These are phyloP conservation scores for Umbelopsis ramanniana DNA, from an alignment of 192 early-diverging fungal genomes.

Conservation along the genomic window DNA sequence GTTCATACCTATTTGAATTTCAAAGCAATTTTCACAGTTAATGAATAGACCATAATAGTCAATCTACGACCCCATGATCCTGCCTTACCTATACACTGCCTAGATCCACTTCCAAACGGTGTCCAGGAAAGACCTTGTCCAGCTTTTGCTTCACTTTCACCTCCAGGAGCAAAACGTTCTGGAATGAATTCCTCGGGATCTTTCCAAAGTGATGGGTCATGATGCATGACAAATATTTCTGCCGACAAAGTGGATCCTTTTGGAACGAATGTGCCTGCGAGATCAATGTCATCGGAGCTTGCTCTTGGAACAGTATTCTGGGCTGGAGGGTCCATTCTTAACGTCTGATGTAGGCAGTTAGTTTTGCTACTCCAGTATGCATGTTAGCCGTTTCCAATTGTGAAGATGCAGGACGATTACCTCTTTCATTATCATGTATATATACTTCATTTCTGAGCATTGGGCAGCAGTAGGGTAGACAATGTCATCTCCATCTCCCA, in stretches of 20 bases:
- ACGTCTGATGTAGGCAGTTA: background rate
- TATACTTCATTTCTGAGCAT: slow-evolving; percentile 53
- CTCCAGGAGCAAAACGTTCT: slow-evolving; percentile 21
- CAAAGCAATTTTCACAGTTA: too few relatives aligned
- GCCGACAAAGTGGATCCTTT: background rate
- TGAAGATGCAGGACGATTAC: too few relatives aligned
- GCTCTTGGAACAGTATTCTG: background rate
- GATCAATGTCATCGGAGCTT: slow-evolving; percentile 4
- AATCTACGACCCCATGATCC: too few relatives aligned
- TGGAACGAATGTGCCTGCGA: slow-evolving; percentile 20
- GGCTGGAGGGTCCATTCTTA: slow-evolving; percentile 1
- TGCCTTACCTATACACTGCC: slow-evolving; percentile 43
- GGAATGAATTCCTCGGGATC: slow-evolving; percentile 23
- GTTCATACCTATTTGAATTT: slow-evolving; percentile 49
- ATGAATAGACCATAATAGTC: too few relatives aligned
- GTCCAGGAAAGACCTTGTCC: slow-evolving; percentile 47
- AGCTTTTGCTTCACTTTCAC: slow-evolving; percentile 37
- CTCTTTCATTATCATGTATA: slow-evolving; percentile 31
- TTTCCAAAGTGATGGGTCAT: slow-evolving; percentile 3
- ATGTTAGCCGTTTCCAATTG: too few relatives aligned
- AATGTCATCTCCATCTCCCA: slow-evolving; percentile 23
- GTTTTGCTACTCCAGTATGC: too few relatives aligned
- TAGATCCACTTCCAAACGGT: slow-evolving; percentile 57
- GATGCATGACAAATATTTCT: slow-evolving; percentile 18
- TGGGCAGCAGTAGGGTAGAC: slow-evolving; percentile 47